Evolutionary conservation across 1,284 basidiomycete species (phyloP), one percentile per base, ranked within the genome.

Genomic region (Apiotrichum domesticum): DNA sequence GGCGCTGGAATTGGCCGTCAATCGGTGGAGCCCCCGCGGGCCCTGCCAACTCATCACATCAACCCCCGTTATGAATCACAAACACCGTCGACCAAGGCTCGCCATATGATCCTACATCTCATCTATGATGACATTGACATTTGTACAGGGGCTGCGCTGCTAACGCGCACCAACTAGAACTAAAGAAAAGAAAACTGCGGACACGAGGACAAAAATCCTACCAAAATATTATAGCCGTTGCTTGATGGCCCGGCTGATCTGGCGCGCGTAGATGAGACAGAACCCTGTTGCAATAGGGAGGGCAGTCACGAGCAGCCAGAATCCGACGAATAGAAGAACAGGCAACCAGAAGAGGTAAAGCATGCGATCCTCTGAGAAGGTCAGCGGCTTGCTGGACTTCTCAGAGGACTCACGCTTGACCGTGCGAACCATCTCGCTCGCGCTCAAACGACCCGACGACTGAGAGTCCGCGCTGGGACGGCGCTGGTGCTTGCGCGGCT

Each of bases 271-370:
- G 7, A 75, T 66, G 11, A 75, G 58, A 39, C 68, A 64, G 54
- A 73, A 72, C 3, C 70, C 71, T 4, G 73, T 74, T 43, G 66
- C 67, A 48, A 75, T 70, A 3, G 73, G 73, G 35, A 75, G 57
- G 13, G 72, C 72, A 6, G 72, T 68, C 49, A 75, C 70, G 4
- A 71, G 51, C n/a, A 73, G 57, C 73, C 73, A 75, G 53, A 75
- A 75, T 14, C 72, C 72, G 11, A 75, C 69, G 51, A 75, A 75
- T 10, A 72, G 66, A 35, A 96, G 80, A 63, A 94, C 89, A 3
- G 93, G 93, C 64, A 96, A 82, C 93, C 93, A 97, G 81, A 97
- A 96, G 56, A 90, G 77, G 51, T 93, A 77, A 49, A 97, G 83
- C 93, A 97, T 96, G 48, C 85, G 85, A 74, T 97, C 92, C 75